Base-by-base conservation (phyloP, 2,329 filamentous ascomycete genomes). In the Aspergillus thermomutatus region DNA sequence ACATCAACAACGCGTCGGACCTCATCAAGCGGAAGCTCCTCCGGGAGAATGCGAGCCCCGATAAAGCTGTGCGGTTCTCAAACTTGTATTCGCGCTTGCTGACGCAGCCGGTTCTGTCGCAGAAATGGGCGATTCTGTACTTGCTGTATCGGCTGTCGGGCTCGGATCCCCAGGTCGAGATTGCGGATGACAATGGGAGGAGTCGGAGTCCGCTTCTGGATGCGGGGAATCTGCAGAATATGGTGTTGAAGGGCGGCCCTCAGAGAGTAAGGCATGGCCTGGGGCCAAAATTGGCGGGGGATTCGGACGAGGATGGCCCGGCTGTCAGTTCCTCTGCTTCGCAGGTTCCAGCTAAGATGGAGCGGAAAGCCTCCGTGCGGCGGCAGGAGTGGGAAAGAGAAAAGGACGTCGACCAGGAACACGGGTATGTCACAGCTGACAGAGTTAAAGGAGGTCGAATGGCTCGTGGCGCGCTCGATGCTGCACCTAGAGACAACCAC, bases 41-140 rank as follows among this genome's bases (percentile, higher is more conserved):
- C 56, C 86, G 89, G 66, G 88, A 87, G 64, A 90, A 91, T 68
- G 84, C 84, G 48, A 89, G 83, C 61, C 89, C 81, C 23, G 86
- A 85, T 66, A 84, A 92, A 74, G 91, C 92, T 3, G 81, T 93
- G 21, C 85, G 88, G 60, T 96, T 97, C 75, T 89, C 91, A 25
- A 95, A 96, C 69, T 83, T 99, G 27, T 96, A 97, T 75, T 91
- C 91, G 34, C 85, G 91, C 55, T 83, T 99, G 19, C 81, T 46
- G 26, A 90, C 91, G n/a, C 86, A 97, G 63, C 92, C 92, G 0
- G 92, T 97, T 5, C 82, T 99, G 47, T 89, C 90, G 67, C 90
- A 96, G 74, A 99, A 99, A 82, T 97, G 92, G 92, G 91, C 90
- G 3, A 97, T 99, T 63, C 81, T 99, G 21, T 95, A 95, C 72